Conservation (phyloP, 2,329 filamentous ascomycete species). For the Hypoxylon sp. region DNA sequence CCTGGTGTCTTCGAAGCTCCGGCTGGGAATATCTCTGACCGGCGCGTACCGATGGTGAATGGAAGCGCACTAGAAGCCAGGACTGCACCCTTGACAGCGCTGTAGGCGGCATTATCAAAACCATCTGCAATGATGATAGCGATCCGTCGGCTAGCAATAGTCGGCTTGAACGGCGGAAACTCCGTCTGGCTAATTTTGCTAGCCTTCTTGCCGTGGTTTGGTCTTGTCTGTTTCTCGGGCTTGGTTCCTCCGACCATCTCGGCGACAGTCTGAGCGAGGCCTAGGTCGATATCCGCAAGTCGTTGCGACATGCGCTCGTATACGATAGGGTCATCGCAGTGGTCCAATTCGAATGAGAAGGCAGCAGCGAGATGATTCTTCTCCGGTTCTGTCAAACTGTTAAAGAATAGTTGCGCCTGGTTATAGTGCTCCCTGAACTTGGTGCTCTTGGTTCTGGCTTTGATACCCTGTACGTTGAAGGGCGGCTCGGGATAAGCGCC, state of each 20-base stretch:
- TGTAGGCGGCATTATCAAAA: conserved; percentile 77
- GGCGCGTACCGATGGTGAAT: conserved; percentile 78
- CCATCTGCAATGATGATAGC: conserved; percentile 85
- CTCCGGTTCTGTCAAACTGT: conserved; percentile 78
- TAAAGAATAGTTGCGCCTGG: conserved; percentile 87
- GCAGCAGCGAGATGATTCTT: conserved; percentile 73
- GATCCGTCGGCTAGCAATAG: conserved; percentile 78
- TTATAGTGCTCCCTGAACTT: conserved; percentile 85
- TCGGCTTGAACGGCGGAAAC: conserved; percentile 73
- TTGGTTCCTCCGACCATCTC: conserved; percentile 76
- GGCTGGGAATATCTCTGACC: conserved; percentile 75
- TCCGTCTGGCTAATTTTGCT: conserved; percentile 79
- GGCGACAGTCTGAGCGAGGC: conserved; percentile 77
- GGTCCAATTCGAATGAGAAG: conserved; percentile 80
- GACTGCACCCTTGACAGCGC: conserved; percentile 74
- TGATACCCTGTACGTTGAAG: conserved; percentile 76
- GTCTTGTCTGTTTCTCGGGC: conserved; percentile 65
- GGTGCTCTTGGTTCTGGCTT: conserved; percentile 75
- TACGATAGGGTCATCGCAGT: conserved; percentile 84
- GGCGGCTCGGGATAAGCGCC: conserved; percentile 79
- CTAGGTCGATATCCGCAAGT: conserved; percentile 79
- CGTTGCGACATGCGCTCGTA: conserved; percentile 79
- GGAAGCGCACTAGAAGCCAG: conserved; percentile 75
- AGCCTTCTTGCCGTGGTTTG: conserved; percentile 78
- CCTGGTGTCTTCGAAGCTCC: conserved; percentile 67